These are phyloP conservation scores for Tremella fuciformis DNA, from an alignment of 768 basidiomycete species.

Conservation along the genomic window DNA sequence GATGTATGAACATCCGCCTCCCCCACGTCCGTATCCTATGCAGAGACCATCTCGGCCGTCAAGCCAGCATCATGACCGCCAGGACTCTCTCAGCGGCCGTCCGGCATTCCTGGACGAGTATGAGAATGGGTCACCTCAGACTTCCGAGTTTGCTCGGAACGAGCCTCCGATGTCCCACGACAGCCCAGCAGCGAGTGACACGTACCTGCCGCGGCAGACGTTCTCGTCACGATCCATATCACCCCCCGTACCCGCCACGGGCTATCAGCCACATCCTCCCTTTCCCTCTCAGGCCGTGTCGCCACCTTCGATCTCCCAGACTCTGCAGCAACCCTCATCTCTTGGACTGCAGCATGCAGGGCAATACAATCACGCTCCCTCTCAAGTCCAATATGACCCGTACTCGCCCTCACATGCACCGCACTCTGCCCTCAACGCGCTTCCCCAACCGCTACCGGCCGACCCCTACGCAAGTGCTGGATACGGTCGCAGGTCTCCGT, in stretches of 20 bases:
- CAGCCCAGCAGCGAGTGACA: background rate
- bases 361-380: background rate
- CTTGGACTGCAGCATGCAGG: background rate
- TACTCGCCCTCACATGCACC: background rate
- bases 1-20: conserved; percentile 18
- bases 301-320: background rate
- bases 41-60: background rate
- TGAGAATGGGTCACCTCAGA: background rate
- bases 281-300: background rate
- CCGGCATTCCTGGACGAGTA: background rate
- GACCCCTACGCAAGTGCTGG: background rate
- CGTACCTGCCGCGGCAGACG: background rate
- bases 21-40: conserved; percentile 1
- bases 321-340: conserved; percentile 2
- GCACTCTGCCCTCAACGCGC: background rate
- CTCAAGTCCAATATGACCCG: conserved; percentile 3
- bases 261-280: background rate
- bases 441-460: background rate
- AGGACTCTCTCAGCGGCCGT: background rate
- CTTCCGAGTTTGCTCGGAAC: background rate
- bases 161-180: background rate
- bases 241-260: background rate
- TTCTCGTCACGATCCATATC: background rate
- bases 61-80: conserved; percentile 2
- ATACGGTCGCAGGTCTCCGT: background rate